Evolutionary conservation across 1,139 yeast species (phyloP).

Genomic region (Pichia terricola): DNA sequence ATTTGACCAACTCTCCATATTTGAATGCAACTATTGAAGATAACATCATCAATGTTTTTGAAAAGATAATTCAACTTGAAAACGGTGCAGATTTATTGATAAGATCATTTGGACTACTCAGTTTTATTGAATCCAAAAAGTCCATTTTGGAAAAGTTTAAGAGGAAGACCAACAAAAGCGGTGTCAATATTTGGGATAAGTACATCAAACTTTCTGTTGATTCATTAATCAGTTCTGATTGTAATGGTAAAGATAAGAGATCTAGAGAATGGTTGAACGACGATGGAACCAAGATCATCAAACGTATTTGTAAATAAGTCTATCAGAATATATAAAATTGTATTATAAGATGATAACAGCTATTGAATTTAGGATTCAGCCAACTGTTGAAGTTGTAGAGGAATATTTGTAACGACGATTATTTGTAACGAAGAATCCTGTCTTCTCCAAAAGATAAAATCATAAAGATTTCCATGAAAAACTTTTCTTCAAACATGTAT

Average conservation of each 20-base stretch:
- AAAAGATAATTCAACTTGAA: constrained; percentile 42
- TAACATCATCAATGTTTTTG: constrained; percentile 35
- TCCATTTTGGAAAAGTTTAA: constrained; percentile 16
- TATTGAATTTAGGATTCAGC: too few relatives aligned
- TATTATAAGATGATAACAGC: too few relatives aligned
- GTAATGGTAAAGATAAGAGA: constrained; percentile 43
- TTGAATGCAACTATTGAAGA: constrained; percentile 32
- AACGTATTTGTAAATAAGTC: constrained; percentile 19
- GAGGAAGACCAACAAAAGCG: background rate
- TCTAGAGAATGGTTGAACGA: constrained; percentile 50
- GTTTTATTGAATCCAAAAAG: constrained; percentile 38
- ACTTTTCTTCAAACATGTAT: too few relatives aligned
- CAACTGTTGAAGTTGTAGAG: too few relatives aligned
- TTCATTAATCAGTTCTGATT: constrained; percentile 32
- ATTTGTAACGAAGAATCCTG: too few relatives aligned
- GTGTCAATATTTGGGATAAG: constrained; percentile 26
- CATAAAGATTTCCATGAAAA: too few relatives aligned
- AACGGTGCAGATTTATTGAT: constrained; percentile 55
- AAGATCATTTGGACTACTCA: constrained; percentile 52
- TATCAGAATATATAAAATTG: background rate
- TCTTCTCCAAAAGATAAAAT: too few relatives aligned
- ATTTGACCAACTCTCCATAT: constrained; percentile 43
- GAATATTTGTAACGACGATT: too few relatives aligned
- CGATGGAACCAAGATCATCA: constrained; percentile 36
- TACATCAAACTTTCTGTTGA: constrained; percentile 39